Conservation (phyloP, 2,329 filamentous ascomycete genomes). For the Beauveria australis region DNA sequence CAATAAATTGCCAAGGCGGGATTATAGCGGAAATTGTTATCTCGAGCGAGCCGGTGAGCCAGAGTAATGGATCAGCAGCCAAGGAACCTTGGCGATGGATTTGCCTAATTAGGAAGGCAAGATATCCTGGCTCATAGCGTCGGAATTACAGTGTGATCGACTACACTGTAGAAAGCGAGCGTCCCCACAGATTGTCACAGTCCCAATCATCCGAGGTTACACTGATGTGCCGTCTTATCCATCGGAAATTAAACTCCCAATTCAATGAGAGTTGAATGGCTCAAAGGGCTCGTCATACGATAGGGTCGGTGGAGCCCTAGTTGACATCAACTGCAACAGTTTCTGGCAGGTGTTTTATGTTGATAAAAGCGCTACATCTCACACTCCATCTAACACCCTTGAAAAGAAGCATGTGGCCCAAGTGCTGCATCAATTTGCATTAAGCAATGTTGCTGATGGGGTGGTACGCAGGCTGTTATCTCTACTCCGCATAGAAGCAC, state of each 20-base stretch:
- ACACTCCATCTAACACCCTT: no score
- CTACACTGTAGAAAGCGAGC: neutral
- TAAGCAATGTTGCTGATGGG: no score
- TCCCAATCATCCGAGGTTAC: neutral
- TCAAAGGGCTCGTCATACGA: no score
- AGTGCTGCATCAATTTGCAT: no score
- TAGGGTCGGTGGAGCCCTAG: no score
- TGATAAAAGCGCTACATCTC: no score
- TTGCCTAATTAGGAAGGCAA: neutral
- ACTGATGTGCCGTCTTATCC: slow-evolving; percentile 10
- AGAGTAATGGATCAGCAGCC: neutral
- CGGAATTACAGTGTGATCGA: neutral
- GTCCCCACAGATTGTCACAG: neutral
- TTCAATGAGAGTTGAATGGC: no score
- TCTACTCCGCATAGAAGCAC: no score
- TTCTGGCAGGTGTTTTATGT: no score
- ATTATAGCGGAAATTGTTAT: neutral
- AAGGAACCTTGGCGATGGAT: neutral
- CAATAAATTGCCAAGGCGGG: neutral
- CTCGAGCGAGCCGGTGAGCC: neutral
- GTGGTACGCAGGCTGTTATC: no score
- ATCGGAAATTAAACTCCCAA: slow-evolving; percentile 3
- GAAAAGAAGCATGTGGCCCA: no score
- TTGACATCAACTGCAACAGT: no score
- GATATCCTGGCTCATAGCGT: neutral